Base-by-base conservation (phyloP, 176 grass and related monocot species). In the Triticum aestivum region DNA sequence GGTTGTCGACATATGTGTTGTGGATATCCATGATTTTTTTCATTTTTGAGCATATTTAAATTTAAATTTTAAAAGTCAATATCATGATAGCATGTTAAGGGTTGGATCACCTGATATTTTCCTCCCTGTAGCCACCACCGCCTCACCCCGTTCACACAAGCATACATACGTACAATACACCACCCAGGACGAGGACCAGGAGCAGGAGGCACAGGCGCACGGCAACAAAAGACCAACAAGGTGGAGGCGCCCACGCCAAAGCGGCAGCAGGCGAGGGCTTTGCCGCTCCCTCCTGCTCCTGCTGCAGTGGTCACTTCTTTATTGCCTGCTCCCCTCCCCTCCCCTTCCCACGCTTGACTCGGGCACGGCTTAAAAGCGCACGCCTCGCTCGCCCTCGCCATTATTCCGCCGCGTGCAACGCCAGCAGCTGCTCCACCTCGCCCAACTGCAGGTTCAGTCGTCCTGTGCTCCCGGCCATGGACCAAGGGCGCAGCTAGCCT, bases 371-470 rank as follows among this genome's bases (percentile, higher is more conserved):
- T 72, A 64, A 72, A 72, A 69, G 75, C 59, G 75, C 85, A 61
- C 81, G 0, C 66, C n/a, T 58, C 68, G 8, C 8, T 58, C 61
- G 12, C 15, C 63, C 33, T 84, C 76, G 75, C 68, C 81, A 84
- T 91, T 80, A 87, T 80, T 84, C 81, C 30, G 75, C 68, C 68
- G 34, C 67, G 45, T 75, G 84, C 80, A 35, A 73, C 8, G 20
- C 65, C 80, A 9, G 24, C 64, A 45, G 54, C 52, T 17, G 71
- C 79, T 41, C 45, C 77, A 64, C 87, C 18, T 79, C 61, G 41
- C 84, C 4, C 80, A 29, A 6, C 38, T 39, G 38, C 38, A 75
- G 82, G 20, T 5, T 66, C 21, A 18, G 45, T 52, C 64, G 9
- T 52, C 54, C 21, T 56, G 41, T 49, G 80, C 80, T 14, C 5